Evolutionary conservation across 2,329 filamentous ascomycete genomes (phyloP).

Genomic region (Ophiostoma sp.): DNA sequence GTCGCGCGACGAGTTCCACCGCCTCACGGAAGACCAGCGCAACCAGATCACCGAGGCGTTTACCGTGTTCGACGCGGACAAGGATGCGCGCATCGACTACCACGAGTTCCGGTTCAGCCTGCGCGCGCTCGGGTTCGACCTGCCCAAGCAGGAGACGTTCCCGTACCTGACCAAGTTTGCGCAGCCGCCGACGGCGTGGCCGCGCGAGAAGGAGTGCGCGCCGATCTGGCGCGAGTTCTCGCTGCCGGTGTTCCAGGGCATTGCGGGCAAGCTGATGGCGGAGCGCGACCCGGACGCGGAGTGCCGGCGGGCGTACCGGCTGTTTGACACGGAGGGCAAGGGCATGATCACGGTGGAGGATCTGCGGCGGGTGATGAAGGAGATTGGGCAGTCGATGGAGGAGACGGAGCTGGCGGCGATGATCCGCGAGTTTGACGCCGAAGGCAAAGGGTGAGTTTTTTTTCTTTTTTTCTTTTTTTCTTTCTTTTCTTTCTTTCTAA

Average conservation of each 20-base stretch:
- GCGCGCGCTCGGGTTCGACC: constrained; percentile 89
- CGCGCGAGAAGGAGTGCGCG: constrained; percentile 48
- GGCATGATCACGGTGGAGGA: constrained; percentile 87
- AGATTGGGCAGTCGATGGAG: constrained; percentile 86
- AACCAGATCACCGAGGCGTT: constrained; percentile 91
- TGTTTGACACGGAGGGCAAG: constrained; percentile 92
- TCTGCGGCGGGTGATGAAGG: constrained; percentile 77
- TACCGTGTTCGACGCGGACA: constrained; percentile 92
- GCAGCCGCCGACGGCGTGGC: constrained; percentile 59
- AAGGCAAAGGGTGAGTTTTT: constrained; percentile 63
- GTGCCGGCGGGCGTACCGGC: constrained; percentile 80
- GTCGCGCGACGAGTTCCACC: constrained; percentile 36
- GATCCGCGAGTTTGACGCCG: constrained; percentile 97
- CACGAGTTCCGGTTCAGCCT: constrained; percentile 97
- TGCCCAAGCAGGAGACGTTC: constrained; percentile 80
- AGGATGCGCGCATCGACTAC: constrained; percentile 90
- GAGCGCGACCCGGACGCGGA: constrained; percentile 84
- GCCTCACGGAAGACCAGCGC: constrained; percentile 76
- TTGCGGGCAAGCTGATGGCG: constrained; percentile 75
- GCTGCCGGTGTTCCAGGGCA: constrained; percentile 64
- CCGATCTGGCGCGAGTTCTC: constrained; percentile 67
- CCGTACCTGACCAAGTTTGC: constrained; percentile 76
- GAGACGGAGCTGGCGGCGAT: constrained; percentile 91
- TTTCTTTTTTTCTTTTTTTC: neutral
- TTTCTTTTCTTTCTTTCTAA: neutral